Base-by-base conservation (phyloP, 176 grass and related monocot species). In the Puccinellia tenuiflora region DNA sequence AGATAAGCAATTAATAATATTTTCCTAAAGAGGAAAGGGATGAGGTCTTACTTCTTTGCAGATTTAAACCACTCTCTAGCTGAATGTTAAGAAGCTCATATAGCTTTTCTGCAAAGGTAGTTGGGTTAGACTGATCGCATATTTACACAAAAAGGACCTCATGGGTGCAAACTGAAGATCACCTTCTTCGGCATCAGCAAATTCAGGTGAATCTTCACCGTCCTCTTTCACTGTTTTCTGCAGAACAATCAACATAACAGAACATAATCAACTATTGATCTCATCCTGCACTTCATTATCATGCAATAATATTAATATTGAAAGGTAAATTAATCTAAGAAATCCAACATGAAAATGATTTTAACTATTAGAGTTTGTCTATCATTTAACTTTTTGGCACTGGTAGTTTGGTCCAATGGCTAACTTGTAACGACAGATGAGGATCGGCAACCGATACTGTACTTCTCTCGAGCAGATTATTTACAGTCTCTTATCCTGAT, bases 151-250 rank as follows among this genome's bases (percentile, higher is more conserved):
- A 54, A 43, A 39, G 9, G 4, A 65, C 22, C 34, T 26, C 50
- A 33, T 76, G 60, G 65, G 1, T 39, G 5, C 31, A 64, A 42
- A 81, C 24, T 24, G 1, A 21, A 52, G 31, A 63, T 42, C 16
- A 97, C 92, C 95, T 93, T 98, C 91, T 80, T 90, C 85, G 3
- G 79, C 88, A 75, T 95, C 91, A 10, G 92, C 96, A 85, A 98
- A 98, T 92, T 98, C 86, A 69, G 96, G 96, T 52, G 87, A 91
- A 73, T 79, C 77, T 51, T 86, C 76, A 67, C 89, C 90, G n/a
- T 90, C 92, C 46, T 95, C 83, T 71, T 69, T 90, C 7, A 88
- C 46, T 50, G 25, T 79, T 90, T 98, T 98, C 95, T 98, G 70
- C 31, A 83, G 85, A 74, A 39, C 12, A 90, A 65, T 39, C 64